Evolutionary conservation across 192 early-diverging fungal genomes (phyloP).

Genomic region (Pilaira anomala): DNA sequence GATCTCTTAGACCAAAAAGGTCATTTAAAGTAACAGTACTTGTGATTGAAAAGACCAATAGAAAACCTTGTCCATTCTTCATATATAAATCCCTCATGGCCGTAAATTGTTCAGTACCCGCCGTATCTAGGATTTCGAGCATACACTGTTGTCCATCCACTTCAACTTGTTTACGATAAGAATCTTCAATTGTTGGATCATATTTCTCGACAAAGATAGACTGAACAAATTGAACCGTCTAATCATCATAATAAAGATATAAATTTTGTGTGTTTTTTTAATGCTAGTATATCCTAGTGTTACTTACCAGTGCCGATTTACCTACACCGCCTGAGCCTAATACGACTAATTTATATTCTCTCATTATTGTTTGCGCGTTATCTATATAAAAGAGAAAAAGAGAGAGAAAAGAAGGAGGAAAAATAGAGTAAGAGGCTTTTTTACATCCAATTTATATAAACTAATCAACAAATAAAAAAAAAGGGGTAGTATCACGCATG

Average conservation of each 20-base stretch:
- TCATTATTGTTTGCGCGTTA: slow-evolving; percentile 46
- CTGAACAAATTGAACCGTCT: slow-evolving; percentile 90
- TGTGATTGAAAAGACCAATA: slow-evolving; percentile 84
- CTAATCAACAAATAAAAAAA: neutral
- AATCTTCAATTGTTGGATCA: slow-evolving; percentile 93
- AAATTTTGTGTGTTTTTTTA: neutral
- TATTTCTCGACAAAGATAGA: slow-evolving; percentile 90
- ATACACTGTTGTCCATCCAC: slow-evolving; percentile 80
- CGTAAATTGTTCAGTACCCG: slow-evolving; percentile 68
- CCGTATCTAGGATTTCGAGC: slow-evolving; percentile 90
- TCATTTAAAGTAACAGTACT: slow-evolving; percentile 73
- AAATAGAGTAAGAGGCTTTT: slow-evolving; percentile 10
- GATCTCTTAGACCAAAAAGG: slow-evolving; percentile 64
- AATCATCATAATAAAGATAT: neutral
- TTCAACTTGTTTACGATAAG: slow-evolving; percentile 83
- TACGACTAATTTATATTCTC: slow-evolving; percentile 96
- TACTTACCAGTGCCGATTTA: slow-evolving; percentile 75
- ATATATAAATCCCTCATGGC: slow-evolving; percentile 86
- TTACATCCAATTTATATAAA: slow-evolving; percentile 8
- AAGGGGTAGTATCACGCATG: neutral
- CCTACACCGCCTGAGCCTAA: slow-evolving; percentile 88
- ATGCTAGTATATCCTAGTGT: neutral
- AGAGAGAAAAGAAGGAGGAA: slow-evolving; percentile 23
- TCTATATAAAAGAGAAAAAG: slow-evolving; percentile 9
- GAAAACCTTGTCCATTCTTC: slow-evolving; percentile 86